Percentiles rank a stretch among this genome's conserved stretches.
Evolutionary conservation across 306 rosid species (phyloP).

Genomic region (Elaeagnus macrophylla): DNA sequence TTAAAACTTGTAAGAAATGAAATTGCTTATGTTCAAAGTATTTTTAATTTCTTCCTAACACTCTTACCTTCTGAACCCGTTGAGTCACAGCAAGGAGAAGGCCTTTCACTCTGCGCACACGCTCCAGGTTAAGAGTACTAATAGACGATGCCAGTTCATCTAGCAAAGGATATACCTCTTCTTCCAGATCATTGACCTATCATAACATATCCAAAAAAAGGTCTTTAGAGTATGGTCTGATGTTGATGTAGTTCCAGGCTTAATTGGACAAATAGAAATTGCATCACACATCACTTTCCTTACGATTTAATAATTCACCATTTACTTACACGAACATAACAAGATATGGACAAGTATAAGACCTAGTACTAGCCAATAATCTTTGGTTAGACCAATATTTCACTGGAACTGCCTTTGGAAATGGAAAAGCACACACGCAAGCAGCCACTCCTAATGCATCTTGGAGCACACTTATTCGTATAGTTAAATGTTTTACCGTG

Average conservation of each 20-base stretch:
- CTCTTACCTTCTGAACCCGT: slow-evolving; percentile 83
- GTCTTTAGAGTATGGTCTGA: slow-evolving; percentile 16
- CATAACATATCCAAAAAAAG: slow-evolving; percentile 20
- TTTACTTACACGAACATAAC: neutral
- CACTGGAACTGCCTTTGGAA: neutral
- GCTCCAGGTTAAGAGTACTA: slow-evolving; percentile 78
- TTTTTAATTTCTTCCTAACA: neutral
- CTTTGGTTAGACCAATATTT: neutral
- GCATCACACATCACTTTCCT: slow-evolving; percentile 4
- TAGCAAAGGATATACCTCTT: slow-evolving; percentile 80
- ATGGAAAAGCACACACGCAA: neutral
- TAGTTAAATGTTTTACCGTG: neutral
- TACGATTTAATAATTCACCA: neutral
- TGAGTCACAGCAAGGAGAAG: slow-evolving; percentile 89
- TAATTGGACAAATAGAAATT: neutral
- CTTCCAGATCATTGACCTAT: slow-evolving; percentile 63
- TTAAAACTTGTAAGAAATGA: slow-evolving; percentile 7
- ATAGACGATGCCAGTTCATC: slow-evolving; percentile 76
- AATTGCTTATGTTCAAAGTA: slow-evolving; percentile 8
- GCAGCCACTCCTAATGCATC: neutral
- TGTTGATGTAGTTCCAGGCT: slow-evolving; percentile 12
- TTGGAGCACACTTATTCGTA: neutral
- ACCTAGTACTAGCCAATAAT: neutral
- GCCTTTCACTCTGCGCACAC: slow-evolving; percentile 90
- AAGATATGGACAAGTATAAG: neutral